Evolutionary conservation across 768 basidiomycete genomes (phyloP).

Genomic region (Cytidiella melzeri): DNA sequence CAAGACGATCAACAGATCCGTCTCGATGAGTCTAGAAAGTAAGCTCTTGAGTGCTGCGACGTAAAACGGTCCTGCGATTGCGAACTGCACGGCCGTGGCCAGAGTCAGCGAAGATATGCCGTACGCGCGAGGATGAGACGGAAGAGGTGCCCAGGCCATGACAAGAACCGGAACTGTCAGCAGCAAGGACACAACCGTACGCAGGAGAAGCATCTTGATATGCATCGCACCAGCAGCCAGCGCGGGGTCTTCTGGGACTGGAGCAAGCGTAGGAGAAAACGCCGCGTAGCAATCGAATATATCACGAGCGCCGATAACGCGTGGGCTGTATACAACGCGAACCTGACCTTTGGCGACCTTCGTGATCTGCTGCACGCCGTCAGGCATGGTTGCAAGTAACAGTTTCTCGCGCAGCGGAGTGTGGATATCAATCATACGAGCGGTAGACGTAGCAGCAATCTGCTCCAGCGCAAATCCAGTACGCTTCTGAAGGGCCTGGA

Average conservation of each 20-base stretch:
- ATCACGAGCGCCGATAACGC: slow-evolving; percentile 26
- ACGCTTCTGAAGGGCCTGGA: slow-evolving; percentile 21
- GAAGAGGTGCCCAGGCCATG: slow-evolving; percentile 37
- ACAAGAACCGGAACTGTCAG: slow-evolving; percentile 37
- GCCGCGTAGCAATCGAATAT: slow-evolving; percentile 24
- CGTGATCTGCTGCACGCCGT: slow-evolving; percentile 13
- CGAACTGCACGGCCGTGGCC: slow-evolving; percentile 33
- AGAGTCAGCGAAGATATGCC: slow-evolving; percentile 32
- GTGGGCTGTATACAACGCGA: slow-evolving; percentile 19
- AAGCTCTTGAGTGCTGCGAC: slow-evolving; percentile 30
- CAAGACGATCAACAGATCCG: slow-evolving; percentile 32
- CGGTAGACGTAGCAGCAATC: slow-evolving; percentile 12
- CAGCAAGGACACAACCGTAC: slow-evolving; percentile 26
- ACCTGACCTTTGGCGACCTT: slow-evolving; percentile 14
- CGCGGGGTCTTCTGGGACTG: slow-evolving; percentile 20
- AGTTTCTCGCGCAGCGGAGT: slow-evolving; percentile 11
- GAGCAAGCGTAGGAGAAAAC: slow-evolving; percentile 21
- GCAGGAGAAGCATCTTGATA: slow-evolving; percentile 24
- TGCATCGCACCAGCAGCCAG: slow-evolving; percentile 26
- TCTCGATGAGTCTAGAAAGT: slow-evolving; percentile 31
- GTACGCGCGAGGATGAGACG: slow-evolving; percentile 26
- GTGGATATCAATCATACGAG: slow-evolving; percentile 13
- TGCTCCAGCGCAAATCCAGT: slow-evolving; percentile 23
- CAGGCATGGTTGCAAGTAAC: slow-evolving; percentile 4
- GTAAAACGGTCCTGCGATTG: slow-evolving; percentile 31